Evolutionary conservation across 2,329 filamentous ascomycete species (phyloP).

Genomic region (Pezicula rhizophila): DNA sequence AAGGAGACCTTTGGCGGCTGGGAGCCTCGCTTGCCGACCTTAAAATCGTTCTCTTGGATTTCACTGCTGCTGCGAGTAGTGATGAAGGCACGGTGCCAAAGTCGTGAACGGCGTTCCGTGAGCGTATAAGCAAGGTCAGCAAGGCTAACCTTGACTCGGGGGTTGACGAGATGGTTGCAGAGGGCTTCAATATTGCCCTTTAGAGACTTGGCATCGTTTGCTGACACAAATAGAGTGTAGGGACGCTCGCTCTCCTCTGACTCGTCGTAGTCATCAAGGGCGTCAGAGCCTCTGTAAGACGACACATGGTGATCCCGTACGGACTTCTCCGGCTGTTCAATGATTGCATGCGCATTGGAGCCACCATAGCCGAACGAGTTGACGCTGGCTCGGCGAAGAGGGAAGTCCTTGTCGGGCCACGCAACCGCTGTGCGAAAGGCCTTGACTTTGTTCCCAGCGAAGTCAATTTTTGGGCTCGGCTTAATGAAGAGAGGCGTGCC

Average conservation of each 20-base stretch:
- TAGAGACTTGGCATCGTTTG: constrained; percentile 19
- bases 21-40: background rate
- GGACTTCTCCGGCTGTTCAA: constrained; percentile 21
- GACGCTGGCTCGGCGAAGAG: constrained; percentile 13
- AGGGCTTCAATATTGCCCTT: constrained; percentile 15
- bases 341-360: constrained; percentile 38
- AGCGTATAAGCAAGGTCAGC: constrained; percentile 21
- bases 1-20: constrained; percentile 11
- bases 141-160: constrained; percentile 9
- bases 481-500: constrained; percentile 7
- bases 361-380: constrained; percentile 35
- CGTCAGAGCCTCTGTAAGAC: too few relatives aligned
- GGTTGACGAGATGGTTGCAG: constrained; percentile 13
- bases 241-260: constrained; percentile 2
- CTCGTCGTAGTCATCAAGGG: background rate
- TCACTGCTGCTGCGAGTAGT: constrained; percentile 1
- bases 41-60: background rate
- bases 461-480: background rate
- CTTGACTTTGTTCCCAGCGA: background rate
- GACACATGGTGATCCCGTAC: background rate
- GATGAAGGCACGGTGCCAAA: constrained; percentile 13
- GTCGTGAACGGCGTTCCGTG: constrained; percentile 10
- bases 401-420: background rate
- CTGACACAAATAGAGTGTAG: constrained; percentile 16
- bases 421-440: background rate